Evolutionary conservation across 177 flowering plant genomes (phyloP), one percentile per base, ranked within the genome.

Genomic region (Vitis hybrid): DNA sequence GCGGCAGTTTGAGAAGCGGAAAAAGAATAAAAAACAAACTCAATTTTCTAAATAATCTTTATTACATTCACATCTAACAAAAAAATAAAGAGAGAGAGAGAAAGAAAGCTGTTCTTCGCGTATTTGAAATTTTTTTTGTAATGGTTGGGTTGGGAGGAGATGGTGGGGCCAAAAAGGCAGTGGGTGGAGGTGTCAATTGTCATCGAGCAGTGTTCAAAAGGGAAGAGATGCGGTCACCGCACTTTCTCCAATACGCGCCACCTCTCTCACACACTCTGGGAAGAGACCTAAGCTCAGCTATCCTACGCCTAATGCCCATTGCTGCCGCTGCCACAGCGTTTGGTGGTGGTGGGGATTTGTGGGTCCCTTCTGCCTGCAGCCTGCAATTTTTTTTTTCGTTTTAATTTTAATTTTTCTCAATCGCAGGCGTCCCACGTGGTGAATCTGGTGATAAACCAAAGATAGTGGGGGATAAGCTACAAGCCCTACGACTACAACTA

Each of bases 1-100:
- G 66, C 73, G 75, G 83, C 74, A 80, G 76, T 66, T 74, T 64
- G 68, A 61, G 61, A 58, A 52, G 67, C 61, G 49, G 64, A 71
- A 69, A 69, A 71, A 41, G 6, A 41, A 41, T 7, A 41, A 41
- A 41, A 41, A 41, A 41, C 46, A 41, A 41, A 41, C 46, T 4
- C 8, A 41, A 41, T 7, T 0, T 0, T 41, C 46, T 41, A 27
- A 27, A 27, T 27, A 3, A 4, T 41, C 46, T 4, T 41, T 41
- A 41, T 41, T 41, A 41, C 46, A 41, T 41, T 41, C 9, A 41
- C 46, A 41, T 41, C 9, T 41, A 41, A 41, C 8, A 7, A 41
- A 41, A 41, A 41, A 7, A 41, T 24, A 24, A 2, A 27, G 30
- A 27, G 30, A 27, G 30, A 27, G 30, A 27, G 30, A 27, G 30